These are phyloP conservation scores for Colletotrichum scovillei DNA, from an alignment of 2,329 filamentous ascomycete genomes.

Conservation along the genomic window DNA sequence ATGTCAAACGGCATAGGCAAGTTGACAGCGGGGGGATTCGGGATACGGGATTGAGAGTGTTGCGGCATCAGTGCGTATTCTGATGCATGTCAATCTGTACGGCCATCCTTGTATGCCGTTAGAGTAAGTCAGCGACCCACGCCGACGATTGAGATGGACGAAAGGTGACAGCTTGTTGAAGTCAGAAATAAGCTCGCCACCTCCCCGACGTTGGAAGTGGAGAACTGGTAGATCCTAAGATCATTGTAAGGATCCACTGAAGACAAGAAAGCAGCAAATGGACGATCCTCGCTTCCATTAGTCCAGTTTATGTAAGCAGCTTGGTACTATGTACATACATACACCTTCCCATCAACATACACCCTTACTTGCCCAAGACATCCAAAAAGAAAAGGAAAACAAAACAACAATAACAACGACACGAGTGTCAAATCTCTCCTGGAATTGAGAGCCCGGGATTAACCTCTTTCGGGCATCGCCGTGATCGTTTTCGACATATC, in stretches of 20 bases:
- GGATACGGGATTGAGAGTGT: no score
- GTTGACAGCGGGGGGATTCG: background rate
- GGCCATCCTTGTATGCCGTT: background rate
- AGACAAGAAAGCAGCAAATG: background rate
- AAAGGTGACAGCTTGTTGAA: background rate
- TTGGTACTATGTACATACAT: background rate
- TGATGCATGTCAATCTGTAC: background rate
- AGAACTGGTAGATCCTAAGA: background rate
- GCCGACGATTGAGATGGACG: background rate
- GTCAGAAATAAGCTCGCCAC: background rate
- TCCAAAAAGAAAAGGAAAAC: no score
- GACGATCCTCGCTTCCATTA: background rate
- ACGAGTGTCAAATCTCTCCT: background rate
- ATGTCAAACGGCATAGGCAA: background rate
- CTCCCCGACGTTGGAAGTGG: background rate
- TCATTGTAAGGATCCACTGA: background rate
- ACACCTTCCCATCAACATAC: background rate
- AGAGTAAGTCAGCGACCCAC: no score
- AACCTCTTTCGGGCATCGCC: background rate
- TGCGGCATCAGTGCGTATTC: background rate
- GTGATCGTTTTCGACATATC: background rate
- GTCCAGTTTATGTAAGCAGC: background rate
- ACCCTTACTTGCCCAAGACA: background rate
- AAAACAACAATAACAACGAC: background rate
- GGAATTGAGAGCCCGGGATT: background rate